A percentile compares a stretch with the other conserved stretches of the same genome.
These are phyloP conservation scores for Chaetomiaceae sp. DNA, from an alignment of 2,329 filamentous ascomycete species.

Conservation along the genomic window DNA sequence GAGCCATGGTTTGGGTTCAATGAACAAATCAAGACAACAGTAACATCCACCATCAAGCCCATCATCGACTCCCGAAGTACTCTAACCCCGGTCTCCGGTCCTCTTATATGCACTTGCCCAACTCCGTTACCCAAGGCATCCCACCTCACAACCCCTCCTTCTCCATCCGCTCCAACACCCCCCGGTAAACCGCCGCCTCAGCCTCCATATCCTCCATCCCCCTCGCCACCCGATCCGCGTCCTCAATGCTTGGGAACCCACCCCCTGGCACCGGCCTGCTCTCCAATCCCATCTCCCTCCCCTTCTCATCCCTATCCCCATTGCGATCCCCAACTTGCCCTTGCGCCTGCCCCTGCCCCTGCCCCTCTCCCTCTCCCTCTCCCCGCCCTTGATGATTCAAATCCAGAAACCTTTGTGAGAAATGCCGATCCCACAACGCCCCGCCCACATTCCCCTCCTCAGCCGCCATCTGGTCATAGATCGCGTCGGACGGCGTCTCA, in stretches of 20 bases:
- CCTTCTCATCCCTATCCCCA: background rate
- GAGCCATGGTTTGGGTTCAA: too few relatives aligned
- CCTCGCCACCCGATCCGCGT: constrained; percentile 63
- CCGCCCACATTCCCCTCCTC: constrained; percentile 80
- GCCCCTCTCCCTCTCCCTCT: constrained; percentile 23
- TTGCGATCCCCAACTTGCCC: too few relatives aligned
- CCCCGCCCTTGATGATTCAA: background rate
- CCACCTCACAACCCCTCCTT: constrained; percentile 15
- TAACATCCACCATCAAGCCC: too few relatives aligned
- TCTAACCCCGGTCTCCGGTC: background rate
- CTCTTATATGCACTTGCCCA: background rate
- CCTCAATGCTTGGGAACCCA: constrained; percentile 66
- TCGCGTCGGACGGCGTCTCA: constrained; percentile 56
- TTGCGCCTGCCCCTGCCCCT: background rate
- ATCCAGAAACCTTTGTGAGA: background rate
- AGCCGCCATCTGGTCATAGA: constrained; percentile 79
- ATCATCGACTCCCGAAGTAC: too few relatives aligned
- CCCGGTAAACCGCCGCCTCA: constrained; percentile 67
- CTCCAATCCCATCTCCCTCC: background rate
- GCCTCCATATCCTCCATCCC: constrained; percentile 70
- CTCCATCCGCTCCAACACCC: constrained; percentile 43
- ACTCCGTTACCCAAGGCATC: background rate
- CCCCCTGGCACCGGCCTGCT: constrained; percentile 47
- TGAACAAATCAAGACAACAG: too few relatives aligned
- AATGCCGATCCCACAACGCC: constrained; percentile 54